Base-by-base conservation (phyloP, 2,329 filamentous ascomycete species). In the Colletotrichum australisinense region DNA sequence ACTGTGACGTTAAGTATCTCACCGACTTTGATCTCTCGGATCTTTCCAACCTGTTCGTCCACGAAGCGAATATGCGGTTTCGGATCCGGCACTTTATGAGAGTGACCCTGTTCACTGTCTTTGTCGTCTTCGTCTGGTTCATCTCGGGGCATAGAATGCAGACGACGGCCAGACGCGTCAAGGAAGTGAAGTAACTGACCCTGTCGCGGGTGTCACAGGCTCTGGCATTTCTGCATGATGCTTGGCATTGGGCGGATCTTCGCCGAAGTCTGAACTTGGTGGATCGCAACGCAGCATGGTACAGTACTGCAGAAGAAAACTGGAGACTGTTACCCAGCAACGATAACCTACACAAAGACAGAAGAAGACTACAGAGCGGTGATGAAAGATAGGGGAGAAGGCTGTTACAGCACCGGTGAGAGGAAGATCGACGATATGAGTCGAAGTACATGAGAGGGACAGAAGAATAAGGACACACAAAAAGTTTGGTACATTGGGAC, bases 1-100 rank as follows among this genome's bases (percentile, higher is more conserved):
- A 91, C 12, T 88, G 87, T 49, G 91, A 93, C 74, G 77, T 92
- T 59, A 83, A 87, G 22, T 93, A 92, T 78, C 88, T 93, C 72
- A 83, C 81, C 53, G 79, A 82, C 38, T 91, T 92, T 75, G 77
- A 88, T 66, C 75, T 85, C 11, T 75, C 81, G 8, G 79, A 78
- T 56, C 80, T 88, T 8, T 76, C 79, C n/a, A 80, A 81, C 49
- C 78, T 85, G 28, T 81, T 87, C 6, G 78, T 80, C 68, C 69
- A 74, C 28, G 75, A 78, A 30, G 66, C 67, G 9, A 72, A 76
- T 16, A 60, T 77, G 62, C 76, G 75, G 19, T 77, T 82, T 67
- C 80, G 78, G 1, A 67, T 80, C 11, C 78, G 80, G 26, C 81
- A 80, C 5, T 88, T 88, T 73, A 76, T 84, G 56, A 83, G 86